These are phyloP conservation scores for Irpex sp. DNA, from an alignment of 1,284 basidiomycete species.

Conservation along the genomic window DNA sequence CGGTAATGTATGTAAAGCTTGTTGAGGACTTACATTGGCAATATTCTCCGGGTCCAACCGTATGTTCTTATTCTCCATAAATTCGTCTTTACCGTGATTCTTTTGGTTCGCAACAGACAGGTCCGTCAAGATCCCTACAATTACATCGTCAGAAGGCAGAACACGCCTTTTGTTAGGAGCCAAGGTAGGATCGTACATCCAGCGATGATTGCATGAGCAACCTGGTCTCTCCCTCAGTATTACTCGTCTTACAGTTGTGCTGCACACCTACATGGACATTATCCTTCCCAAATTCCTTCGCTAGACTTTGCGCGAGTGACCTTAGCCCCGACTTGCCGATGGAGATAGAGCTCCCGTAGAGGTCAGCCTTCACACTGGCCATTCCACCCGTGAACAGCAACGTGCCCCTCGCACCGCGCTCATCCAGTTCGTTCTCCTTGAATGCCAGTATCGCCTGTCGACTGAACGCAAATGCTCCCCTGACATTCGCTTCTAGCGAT, in stretches of 20 bases:
- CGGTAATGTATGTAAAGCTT: no score
- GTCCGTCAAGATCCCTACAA: conserved; percentile 45
- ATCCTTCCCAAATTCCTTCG: conserved; percentile 78
- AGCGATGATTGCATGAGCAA: conserved; percentile 53
- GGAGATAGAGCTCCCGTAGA: conserved; percentile 62
- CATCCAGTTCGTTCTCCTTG: conserved; percentile 53
- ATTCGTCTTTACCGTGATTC: conserved; percentile 44
- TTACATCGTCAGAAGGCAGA: neutral
- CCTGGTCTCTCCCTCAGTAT: conserved; percentile 27
- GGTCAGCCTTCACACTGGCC: conserved; percentile 61
- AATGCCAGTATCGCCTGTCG: conserved; percentile 60
- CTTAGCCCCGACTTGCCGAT: conserved; percentile 67
- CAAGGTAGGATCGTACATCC: conserved; percentile 26
- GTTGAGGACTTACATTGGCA: conserved; percentile 43
- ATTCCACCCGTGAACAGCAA: conserved; percentile 81
- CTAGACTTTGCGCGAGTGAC: conserved; percentile 70
- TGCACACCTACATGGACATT: conserved; percentile 63
- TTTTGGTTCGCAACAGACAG: conserved; percentile 24
- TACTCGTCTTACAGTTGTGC: neutral
- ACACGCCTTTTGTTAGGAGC: neutral
- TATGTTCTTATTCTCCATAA: conserved; percentile 1
- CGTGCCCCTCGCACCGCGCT: conserved; percentile 50
- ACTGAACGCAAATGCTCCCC: conserved; percentile 67
- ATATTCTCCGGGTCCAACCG: conserved; percentile 62
- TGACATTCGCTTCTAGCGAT: conserved; percentile 49